These are phyloP conservation scores for Bryum argenteum DNA, from an alignment of 225 moss, liverwort and hornwort species.

Conservation along the genomic window DNA sequence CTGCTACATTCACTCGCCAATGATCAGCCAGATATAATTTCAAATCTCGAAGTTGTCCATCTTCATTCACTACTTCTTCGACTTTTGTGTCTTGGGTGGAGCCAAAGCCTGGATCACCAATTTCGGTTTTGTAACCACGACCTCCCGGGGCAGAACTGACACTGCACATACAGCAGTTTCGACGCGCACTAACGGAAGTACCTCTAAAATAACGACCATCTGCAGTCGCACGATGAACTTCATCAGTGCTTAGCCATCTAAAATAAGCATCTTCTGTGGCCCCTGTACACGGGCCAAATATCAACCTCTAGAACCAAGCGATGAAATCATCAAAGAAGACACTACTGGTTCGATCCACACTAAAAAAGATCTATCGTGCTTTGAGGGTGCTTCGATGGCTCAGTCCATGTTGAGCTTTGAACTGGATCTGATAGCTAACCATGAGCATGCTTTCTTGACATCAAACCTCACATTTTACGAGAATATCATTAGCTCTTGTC, in stretches of 20 bases:
- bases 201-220: conserved; percentile 84
- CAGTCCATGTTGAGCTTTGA: background rate
- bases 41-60: conserved; percentile 14
- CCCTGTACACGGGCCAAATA: background rate
- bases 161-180: conserved; percentile 63
- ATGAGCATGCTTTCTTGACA: background rate
- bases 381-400: background rate
- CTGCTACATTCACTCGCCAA: background rate
- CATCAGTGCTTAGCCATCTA: conserved; percentile 15
- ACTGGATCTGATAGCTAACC: background rate
- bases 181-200: conserved; percentile 72
- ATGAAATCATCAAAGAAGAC: background rate
- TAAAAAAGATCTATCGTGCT: background rate
- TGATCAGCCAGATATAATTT: background rate
- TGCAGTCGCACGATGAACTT: conserved; percentile 42
- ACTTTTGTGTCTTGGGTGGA: conserved; percentile 60
- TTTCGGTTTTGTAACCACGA: conserved; percentile 77
- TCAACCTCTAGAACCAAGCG: conserved; percentile 2
- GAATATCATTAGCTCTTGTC: too few relatives aligned
- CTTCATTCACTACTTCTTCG: conserved; percentile 11
- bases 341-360: background rate
- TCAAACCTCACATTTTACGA: background rate
- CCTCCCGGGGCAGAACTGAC: conserved; percentile 71
- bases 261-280: background rate
- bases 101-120: conserved; percentile 68